Base-by-base conservation (phyloP, 169 alveolate species). In the Cryptosporidium felis region DNA sequence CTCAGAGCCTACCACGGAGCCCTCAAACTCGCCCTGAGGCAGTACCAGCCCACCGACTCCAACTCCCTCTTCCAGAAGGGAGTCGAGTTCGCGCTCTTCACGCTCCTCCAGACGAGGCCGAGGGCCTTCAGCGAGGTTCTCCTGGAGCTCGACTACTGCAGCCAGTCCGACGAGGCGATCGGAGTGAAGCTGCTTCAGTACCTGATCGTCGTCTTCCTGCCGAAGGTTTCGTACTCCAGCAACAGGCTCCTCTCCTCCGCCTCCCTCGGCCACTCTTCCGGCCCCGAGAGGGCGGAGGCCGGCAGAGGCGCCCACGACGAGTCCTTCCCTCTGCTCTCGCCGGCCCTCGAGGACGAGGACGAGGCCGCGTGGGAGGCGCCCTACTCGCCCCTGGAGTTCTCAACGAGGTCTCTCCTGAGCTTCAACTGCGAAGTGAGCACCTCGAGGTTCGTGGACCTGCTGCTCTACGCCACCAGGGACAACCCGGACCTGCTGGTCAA, bases 1-100 rank as follows among this genome's bases (percentile, higher is more conserved):
- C 34, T 56, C 8, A 56, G 12, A 21, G 85, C 85, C n/a, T 74
- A 74, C 14, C 28, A 74, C n/a, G 85, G 85, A 10, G 85, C 85
- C 2, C 45, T 74, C 5, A 74, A 74, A 36, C 53, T 74, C 1
- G 85, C 85, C 14, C 10, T 74, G 9, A 74, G 56, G n/a, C 65
- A 74, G 42, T 40, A 74, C 42, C 85, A 74, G 9, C 85, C 85
- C 6, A n/a, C 53, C 14, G 85, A 74, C 46, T 40, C 67, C n/a
- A 51, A 40, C 1, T 74, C 85, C 8, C 18, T 40, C 12, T 53
- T 53, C 1, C 85, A 74, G 38, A 74, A 53, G 23, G 74, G 18
- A 5, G 85, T 56, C 16, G 85, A 47, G 14, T 28, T 53, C 23
- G 60, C 85, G 10, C 53, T 74, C 5, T 74, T 53, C 46, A 74